These are phyloP conservation scores for Asclepias syriaca DNA, from an alignment of 257 asterid species.

Conservation along the genomic window DNA sequence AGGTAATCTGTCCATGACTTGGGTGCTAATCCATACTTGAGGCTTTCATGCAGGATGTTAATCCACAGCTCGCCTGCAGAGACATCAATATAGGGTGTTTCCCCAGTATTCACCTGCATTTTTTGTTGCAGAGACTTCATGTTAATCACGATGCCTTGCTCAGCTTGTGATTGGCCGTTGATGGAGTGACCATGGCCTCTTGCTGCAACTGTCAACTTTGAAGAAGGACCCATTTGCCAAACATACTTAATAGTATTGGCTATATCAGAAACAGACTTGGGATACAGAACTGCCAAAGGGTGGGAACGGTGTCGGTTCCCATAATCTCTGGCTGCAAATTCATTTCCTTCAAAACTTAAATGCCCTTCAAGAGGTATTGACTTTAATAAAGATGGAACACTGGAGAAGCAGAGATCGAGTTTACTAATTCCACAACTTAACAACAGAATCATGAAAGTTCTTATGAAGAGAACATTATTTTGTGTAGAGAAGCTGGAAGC, in stretches of 20 bases:
- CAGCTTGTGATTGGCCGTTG: slow-evolving; percentile 73
- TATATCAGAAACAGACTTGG: slow-evolving; percentile 60
- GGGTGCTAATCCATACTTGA: slow-evolving; percentile 70
- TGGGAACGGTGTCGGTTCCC: slow-evolving; percentile 63
- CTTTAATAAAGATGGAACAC: slow-evolving; percentile 33
- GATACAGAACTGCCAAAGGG: slow-evolving; percentile 78
- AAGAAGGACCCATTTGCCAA: slow-evolving; percentile 65
- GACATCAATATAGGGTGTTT: slow-evolving; percentile 58
- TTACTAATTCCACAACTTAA: slow-evolving; percentile 39
- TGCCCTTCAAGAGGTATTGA: slow-evolving; percentile 49
- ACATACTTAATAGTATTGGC: slow-evolving; percentile 61
- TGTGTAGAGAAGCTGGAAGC: slow-evolving; percentile 17
- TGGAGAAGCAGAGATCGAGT: slow-evolving; percentile 31
- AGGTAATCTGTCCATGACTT: slow-evolving; percentile 93
- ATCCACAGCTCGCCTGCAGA: slow-evolving; percentile 89
- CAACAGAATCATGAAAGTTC: slow-evolving; percentile 33
- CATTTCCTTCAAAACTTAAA: slow-evolving; percentile 48
- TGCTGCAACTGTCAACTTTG: slow-evolving; percentile 64
- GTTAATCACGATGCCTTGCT: slow-evolving; percentile 64
- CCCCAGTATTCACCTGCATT: slow-evolving; percentile 48
- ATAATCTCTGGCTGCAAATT: slow-evolving; percentile 67
- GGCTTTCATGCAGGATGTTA: slow-evolving; percentile 55
- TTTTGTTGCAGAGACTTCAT: slow-evolving; percentile 55
- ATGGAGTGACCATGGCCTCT: slow-evolving; percentile 83
- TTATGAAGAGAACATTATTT: slow-evolving; percentile 28